Base-by-base conservation (phyloP, 1,139 yeast species). In the Candida smagusa region DNA sequence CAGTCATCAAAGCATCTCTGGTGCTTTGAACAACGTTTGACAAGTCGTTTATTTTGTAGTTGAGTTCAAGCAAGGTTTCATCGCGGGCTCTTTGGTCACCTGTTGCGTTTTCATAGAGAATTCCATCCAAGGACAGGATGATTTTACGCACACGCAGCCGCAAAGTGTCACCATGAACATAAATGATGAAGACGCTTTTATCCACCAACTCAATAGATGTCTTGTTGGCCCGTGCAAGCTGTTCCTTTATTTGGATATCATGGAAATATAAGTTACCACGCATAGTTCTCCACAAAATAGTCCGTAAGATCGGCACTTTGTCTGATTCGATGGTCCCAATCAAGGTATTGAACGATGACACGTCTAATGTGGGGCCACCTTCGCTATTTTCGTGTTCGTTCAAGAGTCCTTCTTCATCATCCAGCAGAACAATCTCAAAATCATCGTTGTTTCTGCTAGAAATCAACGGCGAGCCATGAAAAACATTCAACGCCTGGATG, bases 111-210 rank as follows among this genome's bases (percentile, higher is more conserved):
- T 63, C 71, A 58, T 79, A 88, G 12, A 90, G 61, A 27, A 73
- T 69, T 2, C 97, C 96, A 49, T 87, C 97, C 43, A 92, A 68
- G 0, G 96, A 84, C 49, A 82, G 90, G 24, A 92, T 81, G 42
- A 92, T 84, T 50, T 79, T 80, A 44, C 76, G 75, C 37, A 90
- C 86, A 50, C 88, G 77, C 39, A 70, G 61, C 38, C 82, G 70
- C 43, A 90, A 73, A 38, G 78, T 68, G 34, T 79, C 81, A 44
- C 98, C 98, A 56, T 92, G 98, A 26, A 95, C 83, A 58, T 86
- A 89, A 11, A 89, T 81, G 37, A 92, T 78, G 54, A 90, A 89
- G 6, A 85, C 86, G 51, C 79, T 83, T 58, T 86, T 86, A 38
- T 66, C 71, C n/a, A 77, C 68, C 23, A 62, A 58, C 36, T 71